A percentile compares a stretch with the other conserved stretches of the same genome.
phyloP scores from a whole-genome alignment of 805 yeast species.

The Yamadazyma paraphyllophila region DNA sequence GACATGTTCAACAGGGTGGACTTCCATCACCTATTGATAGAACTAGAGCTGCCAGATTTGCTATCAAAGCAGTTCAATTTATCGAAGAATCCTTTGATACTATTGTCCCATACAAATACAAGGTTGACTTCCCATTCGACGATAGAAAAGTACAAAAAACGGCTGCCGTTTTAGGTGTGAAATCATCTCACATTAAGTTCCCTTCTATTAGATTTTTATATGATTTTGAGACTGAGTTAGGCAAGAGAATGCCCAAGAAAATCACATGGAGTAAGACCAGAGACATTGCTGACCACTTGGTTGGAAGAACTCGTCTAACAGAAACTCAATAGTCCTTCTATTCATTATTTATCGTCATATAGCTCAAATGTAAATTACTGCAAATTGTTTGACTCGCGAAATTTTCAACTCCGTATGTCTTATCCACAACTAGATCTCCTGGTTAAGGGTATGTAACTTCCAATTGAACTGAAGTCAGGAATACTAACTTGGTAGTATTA shows the following conservation, averaged over 20 bases:
- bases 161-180: conserved; percentile 81
- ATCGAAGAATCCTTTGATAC: conserved; percentile 54
- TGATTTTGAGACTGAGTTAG: conserved; percentile 82
- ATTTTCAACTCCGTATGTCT: background rate
- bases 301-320: conserved; percentile 53
- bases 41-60: conserved; percentile 83
- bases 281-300: conserved; percentile 80
- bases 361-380: background rate
- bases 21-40: conserved; percentile 94
- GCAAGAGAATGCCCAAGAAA: conserved; percentile 80
- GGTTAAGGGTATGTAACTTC: background rate
- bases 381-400: background rate
- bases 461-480: too few species aligned
- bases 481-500: too few species aligned
- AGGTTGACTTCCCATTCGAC: conserved; percentile 32
- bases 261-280: conserved; percentile 80
- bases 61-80: conserved; percentile 85
- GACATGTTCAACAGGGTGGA: conserved; percentile 98
- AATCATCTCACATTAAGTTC: conserved; percentile 72
- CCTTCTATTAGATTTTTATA: conserved; percentile 72
- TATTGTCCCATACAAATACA: conserved; percentile 22
- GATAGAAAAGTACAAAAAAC: conserved; percentile 41
- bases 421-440: background rate
- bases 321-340: background rate
- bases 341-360: conserved; percentile 1